A percentile compares a stretch with the other conserved stretches of the same genome.
phyloP scores from a whole-genome alignment of 1,284 basidiomycete species.

The Cryptococcus sp. region DNA sequence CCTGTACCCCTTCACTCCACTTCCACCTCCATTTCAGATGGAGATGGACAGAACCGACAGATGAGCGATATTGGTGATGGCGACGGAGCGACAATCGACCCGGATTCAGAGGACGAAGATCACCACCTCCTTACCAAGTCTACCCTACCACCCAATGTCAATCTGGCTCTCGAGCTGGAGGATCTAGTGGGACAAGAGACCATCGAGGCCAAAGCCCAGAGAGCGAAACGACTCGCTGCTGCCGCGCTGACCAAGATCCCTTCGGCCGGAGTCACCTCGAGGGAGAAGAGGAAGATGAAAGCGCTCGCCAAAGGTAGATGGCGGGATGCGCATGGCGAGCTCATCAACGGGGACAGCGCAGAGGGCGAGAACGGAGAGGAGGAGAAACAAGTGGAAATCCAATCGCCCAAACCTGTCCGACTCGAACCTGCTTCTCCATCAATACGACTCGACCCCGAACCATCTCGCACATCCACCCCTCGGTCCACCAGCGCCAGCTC shows the following conservation, averaged over 20 bases:
- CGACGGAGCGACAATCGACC: conserved; percentile 1
- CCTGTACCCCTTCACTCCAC: conserved; percentile 14
- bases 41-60: neutral
- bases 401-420: conserved; percentile 17
- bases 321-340: too few relatives aligned
- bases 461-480: conserved; percentile 1
- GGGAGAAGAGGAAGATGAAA: conserved; percentile 6
- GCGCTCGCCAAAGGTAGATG: neutral
- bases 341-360: too few relatives aligned
- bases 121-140: neutral
- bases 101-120: conserved; percentile 7
- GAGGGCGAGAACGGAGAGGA: neutral
- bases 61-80: neutral
- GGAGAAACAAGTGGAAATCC: neutral
- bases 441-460: neutral
- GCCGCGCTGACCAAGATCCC: neutral
- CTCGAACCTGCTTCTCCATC: neutral
- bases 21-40: conserved; percentile 3
- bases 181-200: neutral
- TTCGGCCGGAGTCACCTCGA: neutral
- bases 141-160: neutral
- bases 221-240: neutral
- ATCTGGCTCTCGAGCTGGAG: conserved; percentile 5
- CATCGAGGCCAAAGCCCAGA: neutral
- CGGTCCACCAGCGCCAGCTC: conserved; percentile 5